These are phyloP conservation scores for Tubosaeta brunneosetosa DNA, from an alignment of 768 basidiomycete species.

Conservation along the genomic window DNA sequence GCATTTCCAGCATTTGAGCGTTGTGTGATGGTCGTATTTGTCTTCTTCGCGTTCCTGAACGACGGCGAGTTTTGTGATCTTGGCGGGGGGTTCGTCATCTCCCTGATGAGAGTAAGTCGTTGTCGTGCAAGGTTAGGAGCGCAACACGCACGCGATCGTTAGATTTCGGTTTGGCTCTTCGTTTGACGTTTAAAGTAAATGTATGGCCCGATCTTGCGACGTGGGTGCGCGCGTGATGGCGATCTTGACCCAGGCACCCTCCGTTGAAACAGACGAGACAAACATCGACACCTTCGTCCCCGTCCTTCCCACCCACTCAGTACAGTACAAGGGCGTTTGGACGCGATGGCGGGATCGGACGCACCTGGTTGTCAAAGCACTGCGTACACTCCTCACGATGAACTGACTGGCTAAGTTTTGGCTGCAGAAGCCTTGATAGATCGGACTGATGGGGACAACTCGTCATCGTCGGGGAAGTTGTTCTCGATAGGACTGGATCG, in stretches of 20 bases:
- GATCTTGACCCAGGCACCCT: constrained; percentile 58
- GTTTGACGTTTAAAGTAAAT: constrained; percentile 76
- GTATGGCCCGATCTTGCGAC: constrained; percentile 65
- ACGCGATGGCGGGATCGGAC: constrained; percentile 9
- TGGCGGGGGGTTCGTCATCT: constrained; percentile 78
- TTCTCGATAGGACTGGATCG: no score
- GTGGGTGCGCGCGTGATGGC: constrained; percentile 76
- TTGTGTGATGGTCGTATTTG: constrained; percentile 66
- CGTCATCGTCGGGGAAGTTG: constrained; percentile 15
- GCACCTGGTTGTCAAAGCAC: constrained; percentile 91
- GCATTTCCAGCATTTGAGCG: constrained; percentile 75
- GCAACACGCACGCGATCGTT: constrained; percentile 55
- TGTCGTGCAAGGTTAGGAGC: no score
- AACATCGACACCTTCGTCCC: constrained; percentile 73
- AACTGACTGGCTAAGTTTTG: constrained; percentile 65
- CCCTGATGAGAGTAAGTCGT: constrained; percentile 38
- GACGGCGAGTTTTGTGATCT: constrained; percentile 89
- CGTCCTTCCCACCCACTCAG: constrained; percentile 46
- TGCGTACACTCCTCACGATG: constrained; percentile 95
- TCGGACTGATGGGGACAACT: constrained; percentile 51
- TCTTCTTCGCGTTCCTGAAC: constrained; percentile 84
- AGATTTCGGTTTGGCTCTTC: constrained; percentile 55
- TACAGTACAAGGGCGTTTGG: background rate
- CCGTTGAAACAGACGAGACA: constrained; percentile 95
- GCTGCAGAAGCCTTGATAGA: constrained; percentile 47